These are phyloP conservation scores for Alloteropsis semialata DNA, from an alignment of 176 grass and related monocot genomes.

Conservation along the genomic window DNA sequence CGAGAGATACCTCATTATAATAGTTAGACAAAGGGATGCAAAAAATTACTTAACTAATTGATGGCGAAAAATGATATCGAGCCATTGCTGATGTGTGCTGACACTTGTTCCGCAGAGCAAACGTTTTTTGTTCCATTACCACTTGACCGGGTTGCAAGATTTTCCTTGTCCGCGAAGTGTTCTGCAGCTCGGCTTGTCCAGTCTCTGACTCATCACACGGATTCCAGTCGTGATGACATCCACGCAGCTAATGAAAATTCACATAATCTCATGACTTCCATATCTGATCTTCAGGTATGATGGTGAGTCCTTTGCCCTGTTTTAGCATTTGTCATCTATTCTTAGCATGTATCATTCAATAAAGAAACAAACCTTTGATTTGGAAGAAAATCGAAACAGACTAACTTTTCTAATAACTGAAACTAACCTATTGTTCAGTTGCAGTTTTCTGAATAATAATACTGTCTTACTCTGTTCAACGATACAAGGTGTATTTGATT, in stretches of 20 bases:
- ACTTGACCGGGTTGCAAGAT: constrained; percentile 5
- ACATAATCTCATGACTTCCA: constrained; percentile 34
- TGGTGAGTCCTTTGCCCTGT: constrained; percentile 70
- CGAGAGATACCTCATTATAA: background rate
- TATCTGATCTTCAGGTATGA: constrained; percentile 95
- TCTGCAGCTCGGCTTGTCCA: constrained; percentile 15
- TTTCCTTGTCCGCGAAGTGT: background rate
- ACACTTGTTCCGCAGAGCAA: constrained; percentile 28
- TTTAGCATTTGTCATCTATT: constrained; percentile 18
- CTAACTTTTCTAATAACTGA: background rate
- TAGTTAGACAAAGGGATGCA: background rate
- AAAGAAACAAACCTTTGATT: background rate
- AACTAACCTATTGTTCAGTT: background rate
- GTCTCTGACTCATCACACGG: background rate
- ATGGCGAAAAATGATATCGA: background rate
- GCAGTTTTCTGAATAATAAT: background rate
- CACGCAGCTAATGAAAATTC: constrained; percentile 13
- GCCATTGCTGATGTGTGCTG: background rate
- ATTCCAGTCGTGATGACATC: constrained; percentile 13
- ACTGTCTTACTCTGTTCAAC: background rate
- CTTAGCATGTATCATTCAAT: background rate
- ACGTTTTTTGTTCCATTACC: background rate
- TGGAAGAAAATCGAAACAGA: too few relatives aligned
- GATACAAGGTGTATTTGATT: background rate
- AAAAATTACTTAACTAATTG: background rate